These are phyloP conservation scores for Blastobotrys parvus DNA, from an alignment of 805 yeast species.

Conservation along the genomic window DNA sequence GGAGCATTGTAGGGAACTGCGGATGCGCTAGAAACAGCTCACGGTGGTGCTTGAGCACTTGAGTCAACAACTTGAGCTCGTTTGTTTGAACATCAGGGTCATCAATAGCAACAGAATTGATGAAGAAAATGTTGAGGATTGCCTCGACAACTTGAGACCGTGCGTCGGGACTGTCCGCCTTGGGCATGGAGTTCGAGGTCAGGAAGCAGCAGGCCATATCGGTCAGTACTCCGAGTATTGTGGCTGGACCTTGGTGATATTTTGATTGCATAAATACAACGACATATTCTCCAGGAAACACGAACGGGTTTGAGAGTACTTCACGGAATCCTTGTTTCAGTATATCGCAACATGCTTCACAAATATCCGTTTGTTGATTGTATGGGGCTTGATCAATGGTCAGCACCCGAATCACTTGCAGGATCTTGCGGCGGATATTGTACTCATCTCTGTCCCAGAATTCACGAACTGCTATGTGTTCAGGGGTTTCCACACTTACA, in stretches of 20 bases:
- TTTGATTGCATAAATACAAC: conserved; percentile 35
- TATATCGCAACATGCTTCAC: conserved; percentile 57
- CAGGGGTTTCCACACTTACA: conserved; percentile 29
- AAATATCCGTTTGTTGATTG: conserved; percentile 38
- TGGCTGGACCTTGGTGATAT: conserved; percentile 19
- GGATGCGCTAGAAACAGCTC: conserved; percentile 12
- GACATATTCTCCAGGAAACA: conserved; percentile 36
- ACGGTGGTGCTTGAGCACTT: conserved; percentile 13
- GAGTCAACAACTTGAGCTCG: conserved; percentile 23
- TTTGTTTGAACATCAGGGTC: conserved; percentile 24
- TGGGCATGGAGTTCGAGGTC: conserved; percentile 4
- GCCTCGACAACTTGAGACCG: neutral
- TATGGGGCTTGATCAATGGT: conserved; percentile 34
- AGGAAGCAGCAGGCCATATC: conserved; percentile 25
- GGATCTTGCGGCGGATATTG: conserved; percentile 34
- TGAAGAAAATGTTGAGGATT: conserved; percentile 9
- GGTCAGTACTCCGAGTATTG: conserved; percentile 18
- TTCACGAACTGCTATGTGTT: neutral
- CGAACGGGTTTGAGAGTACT: conserved; percentile 56
- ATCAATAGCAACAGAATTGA: conserved; percentile 6
- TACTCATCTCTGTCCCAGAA: conserved; percentile 26
- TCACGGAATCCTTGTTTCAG: conserved; percentile 61
- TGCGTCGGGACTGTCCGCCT: neutral
- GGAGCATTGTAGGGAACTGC: conserved; percentile 21
- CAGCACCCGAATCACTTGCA: conserved; percentile 35